phyloP scores from a whole-genome alignment of 106 monocot genomes.

The Platanthera zijinensis region DNA sequence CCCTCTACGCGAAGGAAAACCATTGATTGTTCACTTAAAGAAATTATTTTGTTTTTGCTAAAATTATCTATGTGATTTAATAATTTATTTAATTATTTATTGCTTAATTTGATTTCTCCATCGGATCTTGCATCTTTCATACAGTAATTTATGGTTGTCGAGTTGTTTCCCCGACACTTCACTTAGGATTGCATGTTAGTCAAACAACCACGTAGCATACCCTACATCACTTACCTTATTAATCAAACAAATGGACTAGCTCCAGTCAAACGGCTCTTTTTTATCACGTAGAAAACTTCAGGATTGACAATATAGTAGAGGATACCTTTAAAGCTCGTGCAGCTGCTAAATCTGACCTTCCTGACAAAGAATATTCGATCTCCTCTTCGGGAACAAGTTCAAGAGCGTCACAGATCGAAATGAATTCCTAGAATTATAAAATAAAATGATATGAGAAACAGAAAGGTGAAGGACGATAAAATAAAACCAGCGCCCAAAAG shows the following conservation, averaged over 20 bases:
- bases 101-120: too few species aligned
- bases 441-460: neutral
- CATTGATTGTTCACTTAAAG: too few species aligned
- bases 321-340: constrained; percentile 77
- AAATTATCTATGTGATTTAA: too few species aligned
- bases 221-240: neutral
- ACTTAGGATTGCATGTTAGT: too few species aligned
- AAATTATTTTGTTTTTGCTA: too few species aligned
- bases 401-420: constrained; percentile 83
- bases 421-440: constrained; percentile 57
- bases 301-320: neutral
- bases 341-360: constrained; percentile 26
- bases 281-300: neutral
- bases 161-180: too few species aligned
- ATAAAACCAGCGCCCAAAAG: neutral
- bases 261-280: neutral
- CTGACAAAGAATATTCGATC: constrained; percentile 30
- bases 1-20: too few species aligned
- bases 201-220: neutral
- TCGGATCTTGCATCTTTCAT: too few species aligned
- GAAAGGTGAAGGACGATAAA: neutral
- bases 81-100: too few species aligned
- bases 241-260: neutral
- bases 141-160: too few species aligned
- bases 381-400: constrained; percentile 95